These are phyloP conservation scores for Pistacia integerrima DNA, from an alignment of 345 rosid species.

Conservation along the genomic window DNA sequence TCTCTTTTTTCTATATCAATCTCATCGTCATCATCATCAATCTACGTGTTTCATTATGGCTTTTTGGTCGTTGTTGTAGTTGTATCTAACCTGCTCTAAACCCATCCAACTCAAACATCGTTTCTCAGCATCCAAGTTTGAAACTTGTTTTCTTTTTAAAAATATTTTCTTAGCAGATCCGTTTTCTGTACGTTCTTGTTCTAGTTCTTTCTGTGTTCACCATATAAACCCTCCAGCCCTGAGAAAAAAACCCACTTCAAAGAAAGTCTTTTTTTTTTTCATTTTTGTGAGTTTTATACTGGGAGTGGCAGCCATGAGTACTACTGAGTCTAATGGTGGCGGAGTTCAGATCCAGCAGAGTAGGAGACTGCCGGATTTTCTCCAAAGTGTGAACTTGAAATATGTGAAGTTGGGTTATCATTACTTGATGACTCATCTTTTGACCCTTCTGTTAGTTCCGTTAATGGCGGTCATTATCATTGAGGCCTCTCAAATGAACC, in stretches of 20 bases:
- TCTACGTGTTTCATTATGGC: constrained; percentile 26
- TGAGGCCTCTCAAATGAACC: constrained; percentile 61
- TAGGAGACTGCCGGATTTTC: constrained; percentile 76
- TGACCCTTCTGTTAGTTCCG: constrained; percentile 76
- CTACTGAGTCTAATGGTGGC: constrained; percentile 24
- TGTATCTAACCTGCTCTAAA: constrained; percentile 23
- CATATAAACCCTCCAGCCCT: neutral
- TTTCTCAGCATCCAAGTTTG: neutral
- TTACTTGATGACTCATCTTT: constrained; percentile 62
- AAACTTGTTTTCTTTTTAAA: neutral
- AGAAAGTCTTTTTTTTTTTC: too few relatives aligned
- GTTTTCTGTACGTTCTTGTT: neutral
- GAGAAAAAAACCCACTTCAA: constrained; percentile 9
- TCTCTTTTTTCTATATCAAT: neutral
- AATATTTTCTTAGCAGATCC: neutral
- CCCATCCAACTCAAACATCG: constrained; percentile 6
- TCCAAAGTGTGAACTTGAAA: constrained; percentile 83
- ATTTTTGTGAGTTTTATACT: neutral
- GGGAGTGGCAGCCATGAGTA: constrained; percentile 36
- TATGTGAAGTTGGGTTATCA: constrained; percentile 91
- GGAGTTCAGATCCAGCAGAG: constrained; percentile 69
- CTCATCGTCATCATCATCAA: neutral
- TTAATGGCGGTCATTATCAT: constrained; percentile 56
- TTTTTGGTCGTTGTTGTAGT: constrained; percentile 29
- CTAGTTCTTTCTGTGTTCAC: neutral